These are phyloP conservation scores for Canavalia gladiata DNA, from an alignment of 306 rosid species.

Conservation along the genomic window DNA sequence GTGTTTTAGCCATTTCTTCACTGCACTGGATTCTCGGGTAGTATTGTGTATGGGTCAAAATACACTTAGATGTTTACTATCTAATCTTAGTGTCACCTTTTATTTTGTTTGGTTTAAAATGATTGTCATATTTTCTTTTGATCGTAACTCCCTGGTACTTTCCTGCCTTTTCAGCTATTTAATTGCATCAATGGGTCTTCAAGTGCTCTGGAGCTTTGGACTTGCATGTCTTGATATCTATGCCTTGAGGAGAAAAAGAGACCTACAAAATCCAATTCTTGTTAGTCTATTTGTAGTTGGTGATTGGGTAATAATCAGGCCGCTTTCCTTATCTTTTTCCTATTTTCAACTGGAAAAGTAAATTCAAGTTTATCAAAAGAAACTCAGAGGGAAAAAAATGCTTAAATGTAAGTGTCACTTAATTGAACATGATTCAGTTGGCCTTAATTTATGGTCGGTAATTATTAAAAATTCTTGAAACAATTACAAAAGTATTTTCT, in stretches of 20 bases:
- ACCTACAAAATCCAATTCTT: conserved; percentile 87
- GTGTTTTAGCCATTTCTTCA: conserved; percentile 21
- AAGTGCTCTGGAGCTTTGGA: conserved; percentile 96
- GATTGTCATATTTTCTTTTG: conserved; percentile 22
- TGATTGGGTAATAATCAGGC: conserved; percentile 81
- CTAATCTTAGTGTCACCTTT: background rate
- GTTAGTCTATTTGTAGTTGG: conserved; percentile 97
- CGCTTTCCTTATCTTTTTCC: conserved; percentile 39
- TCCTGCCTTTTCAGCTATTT: conserved; percentile 72
- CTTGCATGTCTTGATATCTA: conserved; percentile 96
- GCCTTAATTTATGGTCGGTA: background rate
- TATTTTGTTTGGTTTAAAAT: conserved; percentile 1
- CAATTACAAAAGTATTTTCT: background rate
- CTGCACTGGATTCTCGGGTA: background rate
- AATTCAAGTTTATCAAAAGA: conserved; percentile 10
- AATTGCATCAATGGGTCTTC: conserved; percentile 99
- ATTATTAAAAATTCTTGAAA: conserved; percentile 21
- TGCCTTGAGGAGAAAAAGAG: conserved; percentile 86
- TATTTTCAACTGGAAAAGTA: conserved; percentile 22
- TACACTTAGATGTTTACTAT: background rate
- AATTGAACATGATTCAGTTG: background rate
- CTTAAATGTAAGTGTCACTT: conserved; percentile 18
- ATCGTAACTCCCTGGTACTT: conserved; percentile 37
- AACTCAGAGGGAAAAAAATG: background rate
- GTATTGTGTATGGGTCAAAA: conserved; percentile 4